A percentile compares a stretch with the other conserved stretches of the same genome.
Evolutionary conservation across 2,329 filamentous ascomycete species (phyloP).

Genomic region (Microsporum audouinii): DNA sequence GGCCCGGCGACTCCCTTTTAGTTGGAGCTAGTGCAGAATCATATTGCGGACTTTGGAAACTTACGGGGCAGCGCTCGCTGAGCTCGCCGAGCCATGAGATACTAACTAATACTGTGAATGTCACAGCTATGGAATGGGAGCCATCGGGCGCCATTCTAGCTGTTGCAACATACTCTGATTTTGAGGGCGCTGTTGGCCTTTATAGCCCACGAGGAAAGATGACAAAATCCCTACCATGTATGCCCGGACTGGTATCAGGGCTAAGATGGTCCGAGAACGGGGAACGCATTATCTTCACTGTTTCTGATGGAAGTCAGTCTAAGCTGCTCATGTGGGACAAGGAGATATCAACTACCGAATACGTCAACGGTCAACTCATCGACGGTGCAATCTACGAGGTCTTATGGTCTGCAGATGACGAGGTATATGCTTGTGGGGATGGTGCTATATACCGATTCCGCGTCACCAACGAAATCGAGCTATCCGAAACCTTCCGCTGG

Average conservation of each 20-base stretch:
- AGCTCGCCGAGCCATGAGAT: constrained; percentile 25
- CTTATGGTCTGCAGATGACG: constrained; percentile 29
- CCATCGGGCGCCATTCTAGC: constrained; percentile 35
- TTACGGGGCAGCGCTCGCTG: constrained; percentile 21
- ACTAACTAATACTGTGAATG: constrained; percentile 26
- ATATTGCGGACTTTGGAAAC: constrained; percentile 37
- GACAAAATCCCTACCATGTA: constrained; percentile 36
- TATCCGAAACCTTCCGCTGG: constrained; percentile 25
- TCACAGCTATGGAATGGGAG: constrained; percentile 39
- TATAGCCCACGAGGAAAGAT: constrained; percentile 35
- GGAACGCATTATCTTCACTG: constrained; percentile 32
- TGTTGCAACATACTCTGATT: constrained; percentile 36
- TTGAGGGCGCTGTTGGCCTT: constrained; percentile 34
- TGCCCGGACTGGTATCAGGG: constrained; percentile 34
- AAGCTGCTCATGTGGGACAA: constrained; percentile 37
- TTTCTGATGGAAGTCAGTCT: constrained; percentile 32
- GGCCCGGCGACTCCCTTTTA: constrained; percentile 33
- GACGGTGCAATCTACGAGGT: constrained; percentile 34
- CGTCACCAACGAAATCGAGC: constrained; percentile 28
- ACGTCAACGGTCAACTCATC: constrained; percentile 27
- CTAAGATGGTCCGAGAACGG: constrained; percentile 33
- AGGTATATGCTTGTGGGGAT: constrained; percentile 32
- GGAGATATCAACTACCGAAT: constrained; percentile 27
- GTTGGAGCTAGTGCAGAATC: constrained; percentile 34
- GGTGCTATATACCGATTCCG: constrained; percentile 31